Evolutionary conservation across 176 grass and related monocot species (phyloP).

Genomic region (Oropetium thomaeum): DNA sequence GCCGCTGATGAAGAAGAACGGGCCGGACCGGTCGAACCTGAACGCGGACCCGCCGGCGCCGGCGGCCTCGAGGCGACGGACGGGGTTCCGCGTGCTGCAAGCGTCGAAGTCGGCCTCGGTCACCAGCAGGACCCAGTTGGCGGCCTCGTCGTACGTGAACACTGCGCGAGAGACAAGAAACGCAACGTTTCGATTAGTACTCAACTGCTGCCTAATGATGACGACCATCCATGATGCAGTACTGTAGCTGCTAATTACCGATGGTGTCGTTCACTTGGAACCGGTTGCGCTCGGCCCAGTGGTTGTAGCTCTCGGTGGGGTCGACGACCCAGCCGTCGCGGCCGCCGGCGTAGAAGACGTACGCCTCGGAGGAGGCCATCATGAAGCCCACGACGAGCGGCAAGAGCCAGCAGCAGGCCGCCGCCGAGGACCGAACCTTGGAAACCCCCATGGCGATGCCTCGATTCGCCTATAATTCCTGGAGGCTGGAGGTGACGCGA

Average conservation of each 20-base stretch:
- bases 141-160: conserved; percentile 48
- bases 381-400: neutral
- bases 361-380: conserved; percentile 44
- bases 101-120: conserved; percentile 59
- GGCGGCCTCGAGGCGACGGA: conserved; percentile 36
- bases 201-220: neutral
- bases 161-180: conserved; percentile 44
- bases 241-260: too few species aligned
- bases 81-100: conserved; percentile 52
- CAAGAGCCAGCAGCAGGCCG: neutral
- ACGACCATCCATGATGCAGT: too few species aligned
- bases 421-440: neutral
- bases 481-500: neutral
- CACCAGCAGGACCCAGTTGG: conserved; percentile 54
- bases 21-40: conserved; percentile 52
- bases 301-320: conserved; percentile 73
- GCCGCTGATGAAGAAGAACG: conserved; percentile 84
- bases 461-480: neutral
- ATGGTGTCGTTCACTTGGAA: conserved; percentile 81
- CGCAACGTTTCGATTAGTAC: neutral
- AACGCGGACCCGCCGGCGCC: conserved; percentile 49
- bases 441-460: neutral
- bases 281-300: conserved; percentile 67
- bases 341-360: conserved; percentile 70
- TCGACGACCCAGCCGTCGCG: conserved; percentile 68